phyloP scores from a whole-genome alignment of 2,329 filamentous ascomycete genomes.

The Tolypocladium endophyticum region DNA sequence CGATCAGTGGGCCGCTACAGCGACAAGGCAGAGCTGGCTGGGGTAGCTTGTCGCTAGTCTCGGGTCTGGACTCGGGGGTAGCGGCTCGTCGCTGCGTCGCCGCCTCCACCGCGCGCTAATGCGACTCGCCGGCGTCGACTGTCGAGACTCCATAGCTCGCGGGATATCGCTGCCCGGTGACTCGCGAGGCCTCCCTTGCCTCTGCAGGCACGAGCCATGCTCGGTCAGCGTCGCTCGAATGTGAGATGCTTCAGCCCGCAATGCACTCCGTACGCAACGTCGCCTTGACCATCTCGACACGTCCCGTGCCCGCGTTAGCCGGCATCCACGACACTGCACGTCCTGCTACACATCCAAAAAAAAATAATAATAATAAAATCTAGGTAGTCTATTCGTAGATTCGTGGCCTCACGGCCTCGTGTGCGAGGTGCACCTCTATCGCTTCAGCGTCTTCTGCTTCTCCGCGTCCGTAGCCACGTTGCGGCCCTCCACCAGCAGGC shows the following conservation, averaged over 20 bases:
- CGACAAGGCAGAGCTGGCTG: neutral
- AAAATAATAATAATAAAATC: too few species aligned
- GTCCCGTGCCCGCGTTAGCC: neutral
- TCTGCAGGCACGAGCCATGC: neutral
- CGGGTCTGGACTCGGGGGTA: neutral
- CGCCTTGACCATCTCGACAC: neutral
- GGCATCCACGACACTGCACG: neutral
- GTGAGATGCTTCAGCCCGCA: neutral
- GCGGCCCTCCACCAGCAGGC: constrained; percentile 69
- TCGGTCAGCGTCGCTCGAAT: neutral
- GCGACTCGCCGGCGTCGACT: neutral
- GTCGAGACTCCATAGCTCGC: neutral
- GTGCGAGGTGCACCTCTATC: constrained; percentile 23
- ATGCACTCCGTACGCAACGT: neutral
- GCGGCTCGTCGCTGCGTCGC: neutral
- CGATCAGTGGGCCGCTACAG: neutral
- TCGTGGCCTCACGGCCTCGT: too few species aligned
- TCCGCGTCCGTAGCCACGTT: constrained; percentile 76
- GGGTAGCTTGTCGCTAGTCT: neutral
- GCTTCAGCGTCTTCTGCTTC: constrained; percentile 70
- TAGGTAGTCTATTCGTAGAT: neutral
- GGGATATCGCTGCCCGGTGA: neutral
- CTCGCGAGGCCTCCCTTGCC: neutral
- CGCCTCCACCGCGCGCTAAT: neutral
- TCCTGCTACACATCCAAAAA: neutral